Base-by-base conservation (phyloP, 2,329 filamentous ascomycete genomes). In the Alternaria brassicae region DNA sequence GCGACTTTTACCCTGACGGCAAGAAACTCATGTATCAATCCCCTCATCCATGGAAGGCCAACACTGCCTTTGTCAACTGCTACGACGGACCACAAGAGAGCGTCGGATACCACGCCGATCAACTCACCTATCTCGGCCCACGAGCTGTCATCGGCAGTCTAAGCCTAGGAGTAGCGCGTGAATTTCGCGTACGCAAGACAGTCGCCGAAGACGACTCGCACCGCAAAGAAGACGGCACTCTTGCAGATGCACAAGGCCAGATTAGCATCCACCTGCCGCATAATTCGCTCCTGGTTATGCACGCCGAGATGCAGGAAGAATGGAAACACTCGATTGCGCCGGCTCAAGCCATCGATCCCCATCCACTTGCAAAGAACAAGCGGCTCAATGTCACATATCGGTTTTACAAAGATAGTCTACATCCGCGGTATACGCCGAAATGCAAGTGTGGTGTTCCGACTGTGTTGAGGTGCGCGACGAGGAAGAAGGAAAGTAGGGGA, bases 331-430 rank as follows among this genome's bases (percentile, higher is more conserved):
- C 87, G 66, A 91, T 99, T 41, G 83, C 88, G 0, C 91, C 93
- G 0, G 89, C 91, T 0, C 83, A 84, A 48, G 87, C 89, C 4
- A 91, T 98, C 58, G 90, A 93, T 61, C 92, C 92, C 1, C 95
- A 99, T 75, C 92, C 93, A 0, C 75, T 97, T 1, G 86, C 93
- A 0, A 90, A 89, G 0, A 93, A 88, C 68, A 89, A 87, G 63
- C 85, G 95, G 39, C 93, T 99, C 69, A 98, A 98, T 73, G 86
- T 99, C 74, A 99, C 95, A 0, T 99, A 97, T 77, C 88, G 95
- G 6, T 89, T 91, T 79, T 98, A 97, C 77, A 89, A 90, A 45
- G 82, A 87, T 15, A 88, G 83, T 42, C 84, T 97, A 63, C 90
- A 95, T 72, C 94, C 95, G 0, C 85, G 83, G 2, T 83, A 86